A percentile compares a stretch with the other conserved stretches of the same genome.
phyloP scores from a whole-genome alignment of 2,329 filamentous ascomycete species.

The Fusarium sambucinum region DNA sequence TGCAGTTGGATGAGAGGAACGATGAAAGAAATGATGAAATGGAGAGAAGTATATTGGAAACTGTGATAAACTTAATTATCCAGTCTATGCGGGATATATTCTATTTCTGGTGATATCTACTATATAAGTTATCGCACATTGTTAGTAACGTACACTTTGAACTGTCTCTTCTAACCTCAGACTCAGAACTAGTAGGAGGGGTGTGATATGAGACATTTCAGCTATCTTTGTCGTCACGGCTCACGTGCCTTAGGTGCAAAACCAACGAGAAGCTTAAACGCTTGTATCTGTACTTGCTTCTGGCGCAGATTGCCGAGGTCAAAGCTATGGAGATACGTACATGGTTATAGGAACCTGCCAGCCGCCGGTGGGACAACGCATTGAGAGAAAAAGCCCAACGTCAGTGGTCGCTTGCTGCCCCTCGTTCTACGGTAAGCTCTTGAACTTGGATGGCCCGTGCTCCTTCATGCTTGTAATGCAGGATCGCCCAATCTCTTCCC shows the following conservation, averaged over 20 bases:
- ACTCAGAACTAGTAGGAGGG: constrained; percentile 1
- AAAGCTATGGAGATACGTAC: constrained; percentile 29
- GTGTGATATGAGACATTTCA: constrained; percentile 34
- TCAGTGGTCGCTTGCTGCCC: constrained; percentile 40
- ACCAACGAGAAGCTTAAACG: constrained; percentile 6
- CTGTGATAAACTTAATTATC: not conserved
- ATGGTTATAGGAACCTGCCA: not conserved
- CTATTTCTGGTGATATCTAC: not conserved
- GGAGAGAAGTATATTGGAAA: not conserved
- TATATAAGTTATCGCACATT: constrained; percentile 9
- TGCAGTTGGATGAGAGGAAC: not conserved
- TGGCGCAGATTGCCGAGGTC: constrained; percentile 15
- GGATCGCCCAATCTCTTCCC: constrained; percentile 26
- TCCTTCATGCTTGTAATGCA: constrained; percentile 24
- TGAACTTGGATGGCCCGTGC: constrained; percentile 40
- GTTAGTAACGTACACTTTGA: constrained; percentile 7
- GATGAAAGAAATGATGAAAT: too few species aligned
- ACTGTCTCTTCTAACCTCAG: constrained; percentile 5
- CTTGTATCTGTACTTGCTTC: constrained; percentile 30
- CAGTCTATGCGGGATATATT: not conserved
- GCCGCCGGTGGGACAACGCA: not conserved
- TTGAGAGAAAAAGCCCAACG: constrained; percentile 32
- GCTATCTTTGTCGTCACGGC: constrained; percentile 27
- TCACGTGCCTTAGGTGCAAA: constrained; percentile 32
- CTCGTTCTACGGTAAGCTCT: constrained; percentile 35